Conservation (phyloP, 2,329 filamentous ascomycete genomes). For the Phyllachora maydis region DNA sequence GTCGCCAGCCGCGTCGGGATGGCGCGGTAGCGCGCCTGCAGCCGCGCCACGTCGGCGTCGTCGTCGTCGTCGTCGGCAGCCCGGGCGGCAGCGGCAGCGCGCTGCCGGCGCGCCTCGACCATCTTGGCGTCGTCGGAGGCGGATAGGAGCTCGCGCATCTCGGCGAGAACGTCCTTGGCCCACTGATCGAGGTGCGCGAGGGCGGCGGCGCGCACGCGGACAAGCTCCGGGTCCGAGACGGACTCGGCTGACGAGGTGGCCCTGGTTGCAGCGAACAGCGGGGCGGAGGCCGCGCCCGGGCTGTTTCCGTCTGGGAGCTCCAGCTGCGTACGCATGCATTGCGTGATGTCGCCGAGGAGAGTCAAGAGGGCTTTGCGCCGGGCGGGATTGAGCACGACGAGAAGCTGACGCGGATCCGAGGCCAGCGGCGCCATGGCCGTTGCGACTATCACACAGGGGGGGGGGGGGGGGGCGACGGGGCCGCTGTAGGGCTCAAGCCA, state of each 20-base stretch:
- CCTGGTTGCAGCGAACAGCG: too few relatives aligned
- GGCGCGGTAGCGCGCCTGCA: constrained; percentile 31
- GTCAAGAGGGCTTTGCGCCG: constrained; percentile 27
- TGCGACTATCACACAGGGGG: too few relatives aligned
- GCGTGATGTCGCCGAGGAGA: constrained; percentile 28
- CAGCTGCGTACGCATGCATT: constrained; percentile 30
- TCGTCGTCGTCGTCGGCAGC: constrained; percentile 15
- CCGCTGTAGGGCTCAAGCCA: too few relatives aligned
- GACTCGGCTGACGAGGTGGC: constrained; percentile 4
- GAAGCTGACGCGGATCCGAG: constrained; percentile 30
- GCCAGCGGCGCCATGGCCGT: constrained; percentile 33
- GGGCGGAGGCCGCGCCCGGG: constrained; percentile 3
- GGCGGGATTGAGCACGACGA: constrained; percentile 30
- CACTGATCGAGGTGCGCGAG: constrained; percentile 59
- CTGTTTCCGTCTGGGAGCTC: constrained; percentile 12
- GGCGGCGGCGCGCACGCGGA: constrained; percentile 25
- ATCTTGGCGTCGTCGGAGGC: constrained; percentile 25
- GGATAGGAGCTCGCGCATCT: constrained; percentile 46
- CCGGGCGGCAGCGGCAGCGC: constrained; percentile 19
- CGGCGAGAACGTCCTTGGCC: constrained; percentile 47
- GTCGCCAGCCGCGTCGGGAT: constrained; percentile 31
- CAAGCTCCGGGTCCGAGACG: constrained; percentile 9
- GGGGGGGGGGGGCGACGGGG: too few relatives aligned
- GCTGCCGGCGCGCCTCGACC: constrained; percentile 21
- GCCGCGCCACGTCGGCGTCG: constrained; percentile 19